These are phyloP conservation scores for Hypoxylon sp. DNA, from an alignment of 2,329 filamentous ascomycete genomes.

Conservation along the genomic window DNA sequence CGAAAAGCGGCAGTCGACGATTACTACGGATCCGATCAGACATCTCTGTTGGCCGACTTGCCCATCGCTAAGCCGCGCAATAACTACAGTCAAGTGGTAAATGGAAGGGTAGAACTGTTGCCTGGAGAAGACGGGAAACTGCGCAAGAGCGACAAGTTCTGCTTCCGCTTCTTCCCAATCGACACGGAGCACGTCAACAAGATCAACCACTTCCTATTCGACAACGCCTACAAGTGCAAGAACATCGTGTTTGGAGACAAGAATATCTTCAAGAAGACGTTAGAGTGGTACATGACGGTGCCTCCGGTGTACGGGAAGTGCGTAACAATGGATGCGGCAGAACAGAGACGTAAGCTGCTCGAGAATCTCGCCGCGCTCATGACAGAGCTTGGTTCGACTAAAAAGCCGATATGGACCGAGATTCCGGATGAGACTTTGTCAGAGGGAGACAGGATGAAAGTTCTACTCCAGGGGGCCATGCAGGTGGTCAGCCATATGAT, in stretches of 20 bases:
- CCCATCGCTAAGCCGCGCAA: conserved; percentile 43
- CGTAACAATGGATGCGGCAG: conserved; percentile 14
- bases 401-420: conserved; percentile 26
- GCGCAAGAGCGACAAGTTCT: conserved; percentile 39
- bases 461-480: not conserved
- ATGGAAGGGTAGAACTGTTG: conserved; percentile 26
- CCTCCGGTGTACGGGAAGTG: conserved; percentile 19
- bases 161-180: conserved; percentile 44
- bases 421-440: not conserved
- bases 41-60: conserved; percentile 40
- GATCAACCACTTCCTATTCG: conserved; percentile 45
- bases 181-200: conserved; percentile 39
- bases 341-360: conserved; percentile 21
- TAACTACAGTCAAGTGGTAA: conserved; percentile 37
- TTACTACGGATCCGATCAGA: conserved; percentile 13
- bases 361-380: conserved; percentile 16
- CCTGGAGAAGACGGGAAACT: conserved; percentile 23
- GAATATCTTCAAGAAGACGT: conserved; percentile 30
- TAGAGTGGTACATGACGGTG: conserved; percentile 41
- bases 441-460: conserved; percentile 5
- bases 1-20: conserved; percentile 7
- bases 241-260: conserved; percentile 42
- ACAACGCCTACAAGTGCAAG: conserved; percentile 37
- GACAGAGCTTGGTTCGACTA: conserved; percentile 29
- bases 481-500: not conserved